Conservation (phyloP, 371 early-diverging fungal species). For the Mortierella polycephala region DNA sequence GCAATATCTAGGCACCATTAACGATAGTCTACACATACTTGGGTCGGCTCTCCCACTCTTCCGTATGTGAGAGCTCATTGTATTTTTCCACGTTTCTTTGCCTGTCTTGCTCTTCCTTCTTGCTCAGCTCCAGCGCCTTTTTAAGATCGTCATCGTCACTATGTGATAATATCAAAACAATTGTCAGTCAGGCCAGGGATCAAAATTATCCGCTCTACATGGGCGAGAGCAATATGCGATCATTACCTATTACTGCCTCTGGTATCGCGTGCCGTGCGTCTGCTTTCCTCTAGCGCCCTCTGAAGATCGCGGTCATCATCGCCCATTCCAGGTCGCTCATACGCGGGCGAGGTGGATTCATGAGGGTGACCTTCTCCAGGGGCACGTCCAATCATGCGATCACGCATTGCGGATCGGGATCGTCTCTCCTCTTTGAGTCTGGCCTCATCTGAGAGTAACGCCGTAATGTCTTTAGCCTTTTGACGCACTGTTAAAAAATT, state of each 20-base stretch:
- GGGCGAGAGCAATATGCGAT: constrained; percentile 39
- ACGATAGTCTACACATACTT: constrained; percentile 21
- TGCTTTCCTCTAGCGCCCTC: constrained; percentile 88
- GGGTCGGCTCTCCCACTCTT: constrained; percentile 48
- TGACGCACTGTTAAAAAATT: constrained; percentile 78
- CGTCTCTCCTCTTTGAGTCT: constrained; percentile 82
- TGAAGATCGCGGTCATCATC: constrained; percentile 87
- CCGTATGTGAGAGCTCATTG: constrained; percentile 51
- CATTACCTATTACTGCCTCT: constrained; percentile 55
- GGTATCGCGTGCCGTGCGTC: constrained; percentile 73
- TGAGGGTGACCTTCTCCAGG: constrained; percentile 24
- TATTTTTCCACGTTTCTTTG: constrained; percentile 42
- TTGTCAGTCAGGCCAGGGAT: too few relatives aligned
- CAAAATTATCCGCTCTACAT: constrained; percentile 14
- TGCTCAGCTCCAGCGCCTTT: constrained; percentile 70
- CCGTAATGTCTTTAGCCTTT: constrained; percentile 92
- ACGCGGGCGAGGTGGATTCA: constrained; percentile 47
- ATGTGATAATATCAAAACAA: not conserved
- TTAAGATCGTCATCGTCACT: constrained; percentile 64
- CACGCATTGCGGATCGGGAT: constrained; percentile 70
- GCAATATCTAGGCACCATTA: not conserved
- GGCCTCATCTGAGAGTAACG: constrained; percentile 82
- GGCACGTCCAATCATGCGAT: constrained; percentile 62
- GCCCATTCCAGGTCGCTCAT: constrained; percentile 61
- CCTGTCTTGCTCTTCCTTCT: constrained; percentile 59